A percentile compares a stretch with the other conserved stretches of the same genome.
phyloP scores from a whole-genome alignment of 2,329 filamentous ascomycete genomes.

The Chaetomiaceae sp. region DNA sequence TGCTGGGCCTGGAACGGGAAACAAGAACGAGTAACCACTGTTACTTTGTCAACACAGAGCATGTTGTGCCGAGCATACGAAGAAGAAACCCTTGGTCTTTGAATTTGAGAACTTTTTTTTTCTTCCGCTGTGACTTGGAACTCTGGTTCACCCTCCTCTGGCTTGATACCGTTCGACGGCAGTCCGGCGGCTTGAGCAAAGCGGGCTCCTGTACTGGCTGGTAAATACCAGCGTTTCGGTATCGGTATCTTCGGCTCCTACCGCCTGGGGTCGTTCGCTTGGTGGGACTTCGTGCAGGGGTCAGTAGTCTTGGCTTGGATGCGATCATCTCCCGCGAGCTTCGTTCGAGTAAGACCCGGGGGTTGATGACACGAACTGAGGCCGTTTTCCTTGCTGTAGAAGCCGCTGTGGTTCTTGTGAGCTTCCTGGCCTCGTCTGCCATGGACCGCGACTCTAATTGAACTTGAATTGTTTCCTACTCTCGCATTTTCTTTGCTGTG shows the following conservation, averaged over 20 bases:
- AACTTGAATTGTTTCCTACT: neutral
- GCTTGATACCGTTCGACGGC: neutral
- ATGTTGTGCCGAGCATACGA: no score
- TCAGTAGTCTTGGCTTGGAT: neutral
- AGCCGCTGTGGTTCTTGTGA: neutral
- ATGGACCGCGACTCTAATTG: constrained; percentile 5
- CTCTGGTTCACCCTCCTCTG: no score
- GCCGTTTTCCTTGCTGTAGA: neutral
- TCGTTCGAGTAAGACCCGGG: neutral
- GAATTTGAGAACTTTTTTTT: no score
- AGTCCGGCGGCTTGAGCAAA: no score
- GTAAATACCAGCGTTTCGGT: neutral
- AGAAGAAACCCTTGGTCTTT: no score
- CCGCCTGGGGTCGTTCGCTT: neutral
- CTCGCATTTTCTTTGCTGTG: constrained; percentile 1
- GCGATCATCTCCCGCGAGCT: neutral
- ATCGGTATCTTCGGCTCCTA: no score
- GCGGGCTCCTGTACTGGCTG: neutral
- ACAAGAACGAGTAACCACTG: no score
- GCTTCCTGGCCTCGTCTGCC: neutral
- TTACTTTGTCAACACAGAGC: no score
- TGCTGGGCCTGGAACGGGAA: no score
- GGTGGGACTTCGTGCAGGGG: neutral
- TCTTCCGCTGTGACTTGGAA: no score
- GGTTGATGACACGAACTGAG: neutral